phyloP scores from a whole-genome alignment of 2,329 filamentous ascomycete species.

The Fusarium acutatum region DNA sequence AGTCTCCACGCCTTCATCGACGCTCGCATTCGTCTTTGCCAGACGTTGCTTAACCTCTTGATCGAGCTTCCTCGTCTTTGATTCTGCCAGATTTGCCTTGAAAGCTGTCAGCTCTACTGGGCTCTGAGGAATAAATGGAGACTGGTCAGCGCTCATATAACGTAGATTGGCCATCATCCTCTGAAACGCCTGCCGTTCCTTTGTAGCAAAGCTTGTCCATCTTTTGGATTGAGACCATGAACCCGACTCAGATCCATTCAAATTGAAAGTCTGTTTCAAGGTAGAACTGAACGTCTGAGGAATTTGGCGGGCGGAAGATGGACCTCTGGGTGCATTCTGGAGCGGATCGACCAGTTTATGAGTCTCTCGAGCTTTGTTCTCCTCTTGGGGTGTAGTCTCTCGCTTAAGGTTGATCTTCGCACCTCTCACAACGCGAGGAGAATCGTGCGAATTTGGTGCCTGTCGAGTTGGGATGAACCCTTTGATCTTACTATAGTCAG shows the following conservation, averaged over 20 bases:
- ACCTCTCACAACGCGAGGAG: not conserved
- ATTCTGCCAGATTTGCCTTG: conserved; percentile 43
- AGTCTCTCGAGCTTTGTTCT: not conserved
- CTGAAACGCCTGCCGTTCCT: conserved; percentile 47
- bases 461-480: conserved; percentile 31
- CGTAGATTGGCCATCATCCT: conserved; percentile 48
- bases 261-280: not conserved
- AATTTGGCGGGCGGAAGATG: conserved; percentile 13
- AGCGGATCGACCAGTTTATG: not conserved
- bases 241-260: conserved; percentile 30
- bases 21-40: conserved; percentile 28
- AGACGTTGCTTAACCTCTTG: conserved; percentile 36
- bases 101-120: conserved; percentile 48
- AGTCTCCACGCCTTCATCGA: not conserved
- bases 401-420: not conserved
- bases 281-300: conserved; percentile 7
- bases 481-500: conserved; percentile 8
- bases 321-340: conserved; percentile 17
- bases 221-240: conserved; percentile 51
- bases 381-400: not conserved
- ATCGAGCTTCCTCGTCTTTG: conserved; percentile 36
- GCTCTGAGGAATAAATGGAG: conserved; percentile 49
- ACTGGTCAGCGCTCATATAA: conserved; percentile 48
- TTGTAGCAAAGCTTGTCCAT: conserved; percentile 49
- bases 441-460: conserved; percentile 8